Conservation (phyloP, 2,329 filamentous ascomycete genomes). For the Pseudogymnoascus sp. region DNA sequence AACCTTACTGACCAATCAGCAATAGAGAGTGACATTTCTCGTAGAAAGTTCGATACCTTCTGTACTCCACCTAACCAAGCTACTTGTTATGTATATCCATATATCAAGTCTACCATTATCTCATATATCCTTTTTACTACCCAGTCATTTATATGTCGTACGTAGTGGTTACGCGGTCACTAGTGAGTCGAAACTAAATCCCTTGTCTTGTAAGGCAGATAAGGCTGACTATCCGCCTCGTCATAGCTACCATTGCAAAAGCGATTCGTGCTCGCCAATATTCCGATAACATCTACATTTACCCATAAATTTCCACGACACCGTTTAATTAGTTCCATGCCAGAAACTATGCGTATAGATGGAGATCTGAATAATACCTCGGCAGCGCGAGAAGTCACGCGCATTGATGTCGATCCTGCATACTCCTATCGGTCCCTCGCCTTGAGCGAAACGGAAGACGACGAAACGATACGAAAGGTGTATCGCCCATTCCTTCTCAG, state of each 20-base stretch:
- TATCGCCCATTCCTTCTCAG: constrained; percentile 53
- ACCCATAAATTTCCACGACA: background rate
- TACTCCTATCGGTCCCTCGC: constrained; percentile 34
- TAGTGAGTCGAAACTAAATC: background rate
- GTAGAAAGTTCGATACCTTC: background rate
- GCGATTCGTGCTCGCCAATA: background rate
- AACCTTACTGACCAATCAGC: background rate
- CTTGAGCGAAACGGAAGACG: constrained; percentile 40
- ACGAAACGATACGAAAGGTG: constrained; percentile 35
- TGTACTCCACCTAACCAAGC: no score
- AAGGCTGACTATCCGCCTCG: background rate
- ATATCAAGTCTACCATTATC: background rate
- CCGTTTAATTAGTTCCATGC: background rate
- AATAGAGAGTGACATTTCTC: background rate
- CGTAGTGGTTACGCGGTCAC: background rate
- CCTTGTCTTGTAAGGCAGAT: background rate
- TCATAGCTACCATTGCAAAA: background rate
- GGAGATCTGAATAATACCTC: constrained; percentile 31
- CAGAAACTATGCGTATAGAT: constrained; percentile 11
- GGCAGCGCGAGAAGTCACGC: constrained; percentile 20
- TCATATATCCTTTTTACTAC: background rate
- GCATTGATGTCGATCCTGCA: constrained; percentile 16
- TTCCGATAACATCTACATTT: background rate
- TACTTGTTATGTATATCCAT: background rate
- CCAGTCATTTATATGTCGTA: background rate